These are phyloP conservation scores for Stephanocyclus meneghinianus DNA, from an alignment of 352 stramenopile species.

Conservation along the genomic window DNA sequence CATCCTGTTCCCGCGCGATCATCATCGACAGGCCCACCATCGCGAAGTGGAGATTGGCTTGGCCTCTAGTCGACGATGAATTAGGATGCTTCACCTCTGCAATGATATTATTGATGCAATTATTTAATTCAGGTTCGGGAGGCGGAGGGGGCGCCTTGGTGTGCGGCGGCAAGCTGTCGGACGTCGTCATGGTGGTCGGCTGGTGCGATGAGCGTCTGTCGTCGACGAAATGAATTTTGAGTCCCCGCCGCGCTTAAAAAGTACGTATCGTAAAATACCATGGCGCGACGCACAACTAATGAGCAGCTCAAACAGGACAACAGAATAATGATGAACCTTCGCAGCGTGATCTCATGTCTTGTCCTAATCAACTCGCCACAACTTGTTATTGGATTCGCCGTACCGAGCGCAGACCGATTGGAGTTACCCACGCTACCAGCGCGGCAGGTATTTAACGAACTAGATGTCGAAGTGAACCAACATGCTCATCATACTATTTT, in stretches of 20 bases:
- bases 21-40: constrained; percentile 12
- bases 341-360: not conserved
- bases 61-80: constrained; percentile 11
- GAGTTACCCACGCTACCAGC: not conserved
- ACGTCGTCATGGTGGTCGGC: not conserved
- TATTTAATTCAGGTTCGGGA: constrained; percentile 20
- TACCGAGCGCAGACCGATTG: not conserved
- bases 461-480: not conserved
- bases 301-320: not conserved
- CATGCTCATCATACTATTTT: constrained; percentile 8
- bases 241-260: too few species aligned
- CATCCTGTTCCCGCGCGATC: not conserved
- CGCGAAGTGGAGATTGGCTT: constrained; percentile 10
- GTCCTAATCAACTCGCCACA: not conserved
- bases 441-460: not conserved
- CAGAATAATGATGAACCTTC: not conserved
- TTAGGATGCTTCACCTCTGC: not conserved
- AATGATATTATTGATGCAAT: constrained; percentile 36
- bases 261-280: too few species aligned
- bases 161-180: not conserved
- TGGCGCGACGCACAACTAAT: too few species aligned
- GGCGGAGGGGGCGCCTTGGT: constrained; percentile 12
- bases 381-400: not conserved
- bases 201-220: not conserved
- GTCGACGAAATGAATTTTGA: too few species aligned